Percentiles rank a stretch among this genome's conserved stretches.
Conservation (phyloP, 805 yeast species). For the Spathaspora hagerdaliae region DNA sequence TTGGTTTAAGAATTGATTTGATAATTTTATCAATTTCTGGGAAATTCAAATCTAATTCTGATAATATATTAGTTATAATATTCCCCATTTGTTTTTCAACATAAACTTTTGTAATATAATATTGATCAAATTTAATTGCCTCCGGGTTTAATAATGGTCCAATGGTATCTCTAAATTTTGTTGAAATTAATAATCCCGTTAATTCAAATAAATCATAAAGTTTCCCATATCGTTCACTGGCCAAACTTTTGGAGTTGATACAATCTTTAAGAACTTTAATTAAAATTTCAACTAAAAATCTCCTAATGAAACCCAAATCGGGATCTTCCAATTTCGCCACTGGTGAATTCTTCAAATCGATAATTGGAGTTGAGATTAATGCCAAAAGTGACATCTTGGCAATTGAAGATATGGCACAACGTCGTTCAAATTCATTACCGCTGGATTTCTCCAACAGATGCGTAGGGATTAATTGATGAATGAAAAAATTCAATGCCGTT, state of each 20-base stretch:
- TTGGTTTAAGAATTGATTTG: slow-evolving; percentile 55
- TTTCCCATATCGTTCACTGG: slow-evolving; percentile 50
- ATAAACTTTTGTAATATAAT: slow-evolving; percentile 59
- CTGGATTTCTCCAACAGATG: slow-evolving; percentile 35
- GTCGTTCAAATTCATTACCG: slow-evolving; percentile 46
- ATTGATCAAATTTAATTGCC: slow-evolving; percentile 56
- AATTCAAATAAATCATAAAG: slow-evolving; percentile 52
- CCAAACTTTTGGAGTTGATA: slow-evolving; percentile 14
- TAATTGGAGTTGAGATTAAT: slow-evolving; percentile 55
- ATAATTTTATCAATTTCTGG: slow-evolving; percentile 61
- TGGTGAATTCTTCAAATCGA: slow-evolving; percentile 42
- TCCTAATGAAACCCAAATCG: slow-evolving; percentile 69
- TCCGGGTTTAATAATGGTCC: slow-evolving; percentile 44
- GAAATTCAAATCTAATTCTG: slow-evolving; percentile 68
- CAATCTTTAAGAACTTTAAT: slow-evolving; percentile 59
- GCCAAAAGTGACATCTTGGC: slow-evolving; percentile 61
- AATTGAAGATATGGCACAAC: slow-evolving; percentile 53
- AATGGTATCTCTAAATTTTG: slow-evolving; percentile 35
- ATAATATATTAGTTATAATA: slow-evolving; percentile 54
- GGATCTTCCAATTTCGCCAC: slow-evolving; percentile 56
- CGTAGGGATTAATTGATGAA: slow-evolving; percentile 69
- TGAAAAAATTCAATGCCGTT: slow-evolving; percentile 70
- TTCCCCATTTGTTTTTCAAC: slow-evolving; percentile 63
- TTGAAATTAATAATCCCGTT: slow-evolving; percentile 39
- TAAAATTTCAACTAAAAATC: slow-evolving; percentile 66